A percentile compares a stretch with the other conserved stretches of the same genome.
phyloP scores from a whole-genome alignment of 2,329 filamentous ascomycete species.

The Clarireedia hainanense region DNA sequence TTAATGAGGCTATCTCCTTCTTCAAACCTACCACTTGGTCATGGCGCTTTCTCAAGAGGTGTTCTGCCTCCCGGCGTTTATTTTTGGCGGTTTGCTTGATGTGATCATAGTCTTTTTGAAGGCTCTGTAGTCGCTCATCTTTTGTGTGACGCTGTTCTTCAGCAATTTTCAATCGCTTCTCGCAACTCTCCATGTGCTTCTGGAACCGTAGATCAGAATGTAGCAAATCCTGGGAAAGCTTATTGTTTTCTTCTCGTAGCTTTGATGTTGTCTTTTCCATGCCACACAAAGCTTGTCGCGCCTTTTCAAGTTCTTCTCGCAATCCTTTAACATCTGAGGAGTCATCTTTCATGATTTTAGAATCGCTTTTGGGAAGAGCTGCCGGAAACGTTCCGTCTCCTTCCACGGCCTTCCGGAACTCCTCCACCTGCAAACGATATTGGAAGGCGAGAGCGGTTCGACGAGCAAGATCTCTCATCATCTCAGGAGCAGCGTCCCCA shows the following conservation, averaged over 20 bases:
- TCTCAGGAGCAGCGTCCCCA: slow-evolving; percentile 38
- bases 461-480: slow-evolving; percentile 46
- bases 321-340: slow-evolving; percentile 44
- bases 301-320: slow-evolving; percentile 43
- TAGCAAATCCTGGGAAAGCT: slow-evolving; percentile 24
- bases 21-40: slow-evolving; percentile 49
- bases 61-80: slow-evolving; percentile 46
- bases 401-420: slow-evolving; percentile 47
- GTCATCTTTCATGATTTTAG: slow-evolving; percentile 45
- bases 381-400: slow-evolving; percentile 28
- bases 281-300: slow-evolving; percentile 42
- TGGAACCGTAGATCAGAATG: slow-evolving; percentile 23
- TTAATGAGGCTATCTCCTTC: slow-evolving; percentile 42
- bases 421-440: slow-evolving; percentile 51
- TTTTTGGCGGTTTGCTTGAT: slow-evolving; percentile 46
- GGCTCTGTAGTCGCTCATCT: slow-evolving; percentile 40
- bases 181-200: slow-evolving; percentile 26
- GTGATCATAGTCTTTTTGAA: slow-evolving; percentile 45
- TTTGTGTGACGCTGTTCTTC: slow-evolving; percentile 38
- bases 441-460: slow-evolving; percentile 50
- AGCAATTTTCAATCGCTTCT: slow-evolving; percentile 35
- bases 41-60: slow-evolving; percentile 48
- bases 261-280: slow-evolving; percentile 32
- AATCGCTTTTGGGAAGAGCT: slow-evolving; percentile 43
- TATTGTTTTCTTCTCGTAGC: slow-evolving; percentile 27